phyloP scores from a whole-genome alignment of 257 asterid genomes.

The Anisodus acutangulus region DNA sequence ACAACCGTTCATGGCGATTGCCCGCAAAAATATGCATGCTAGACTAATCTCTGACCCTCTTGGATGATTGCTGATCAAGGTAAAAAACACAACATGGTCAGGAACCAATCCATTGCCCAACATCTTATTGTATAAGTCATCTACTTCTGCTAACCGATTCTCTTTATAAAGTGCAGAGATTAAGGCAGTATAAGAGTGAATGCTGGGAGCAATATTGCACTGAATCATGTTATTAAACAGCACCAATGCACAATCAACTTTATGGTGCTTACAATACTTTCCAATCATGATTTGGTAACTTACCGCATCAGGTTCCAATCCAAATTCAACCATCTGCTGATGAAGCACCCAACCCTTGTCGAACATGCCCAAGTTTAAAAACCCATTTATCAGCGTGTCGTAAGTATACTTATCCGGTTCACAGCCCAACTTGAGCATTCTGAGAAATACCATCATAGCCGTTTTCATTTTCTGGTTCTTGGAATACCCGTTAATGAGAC shows the following conservation, averaged over 20 bases:
- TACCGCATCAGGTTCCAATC: constrained; percentile 53
- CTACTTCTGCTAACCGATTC: constrained; percentile 47
- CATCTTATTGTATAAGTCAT: constrained; percentile 47
- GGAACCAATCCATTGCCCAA: constrained; percentile 55
- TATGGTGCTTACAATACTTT: constrained; percentile 51
- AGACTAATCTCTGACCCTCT: constrained; percentile 52
- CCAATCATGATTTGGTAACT: constrained; percentile 61
- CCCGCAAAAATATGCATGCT: constrained; percentile 51
- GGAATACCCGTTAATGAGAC: constrained; percentile 56
- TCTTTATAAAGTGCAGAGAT: constrained; percentile 56
- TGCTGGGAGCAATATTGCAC: constrained; percentile 45
- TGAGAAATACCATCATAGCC: constrained; percentile 63
- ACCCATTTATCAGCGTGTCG: constrained; percentile 60
- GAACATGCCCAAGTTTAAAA: constrained; percentile 50
- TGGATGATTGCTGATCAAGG: constrained; percentile 46
- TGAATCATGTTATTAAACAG: constrained; percentile 48
- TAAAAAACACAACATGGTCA: constrained; percentile 65
- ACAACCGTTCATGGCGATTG: constrained; percentile 54
- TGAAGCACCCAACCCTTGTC: constrained; percentile 48
- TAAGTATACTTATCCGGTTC: constrained; percentile 57
- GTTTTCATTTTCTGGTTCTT: constrained; percentile 57
- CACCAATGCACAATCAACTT: constrained; percentile 52
- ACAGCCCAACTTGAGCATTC: constrained; percentile 61
- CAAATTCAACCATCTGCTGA: constrained; percentile 52
- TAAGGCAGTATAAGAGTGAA: constrained; percentile 62